Percentiles rank a stretch among this genome's conserved stretches.
Evolutionary conservation across 192 early-diverging fungal genomes (phyloP).

Genomic region (Gaertneriomyces semiglobifer): DNA sequence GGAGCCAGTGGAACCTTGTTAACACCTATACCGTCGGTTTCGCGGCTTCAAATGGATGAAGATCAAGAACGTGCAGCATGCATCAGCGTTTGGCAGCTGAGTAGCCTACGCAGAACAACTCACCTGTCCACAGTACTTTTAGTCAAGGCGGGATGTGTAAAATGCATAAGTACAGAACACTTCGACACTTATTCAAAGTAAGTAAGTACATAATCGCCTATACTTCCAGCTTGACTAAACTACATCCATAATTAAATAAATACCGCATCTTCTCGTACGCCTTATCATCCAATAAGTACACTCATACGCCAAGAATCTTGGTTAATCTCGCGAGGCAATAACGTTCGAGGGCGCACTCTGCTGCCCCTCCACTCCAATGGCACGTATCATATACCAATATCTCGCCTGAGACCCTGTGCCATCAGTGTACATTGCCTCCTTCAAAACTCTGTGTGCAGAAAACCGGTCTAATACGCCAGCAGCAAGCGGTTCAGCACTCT

Average conservation of each 20-base stretch:
- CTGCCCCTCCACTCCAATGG: conserved; percentile 17
- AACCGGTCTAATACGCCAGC: neutral
- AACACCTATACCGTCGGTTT: neutral
- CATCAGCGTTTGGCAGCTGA: neutral
- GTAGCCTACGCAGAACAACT: neutral
- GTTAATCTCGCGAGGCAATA: too few species aligned
- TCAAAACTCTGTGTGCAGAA: neutral
- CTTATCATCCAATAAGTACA: too few species aligned
- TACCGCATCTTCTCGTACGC: neutral
- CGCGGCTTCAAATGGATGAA: neutral
- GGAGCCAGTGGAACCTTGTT: too few species aligned
- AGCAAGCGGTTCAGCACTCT: neutral
- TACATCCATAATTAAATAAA: conserved; percentile 7
- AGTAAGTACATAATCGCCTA: neutral
- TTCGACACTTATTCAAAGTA: neutral
- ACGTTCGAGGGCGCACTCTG: neutral
- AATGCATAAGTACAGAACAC: neutral
- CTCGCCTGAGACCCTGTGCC: conserved; percentile 7
- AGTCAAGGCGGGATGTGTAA: too few species aligned
- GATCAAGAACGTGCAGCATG: neutral
- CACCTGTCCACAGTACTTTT: neutral
- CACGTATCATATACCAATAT: conserved; percentile 16
- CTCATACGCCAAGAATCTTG: too few species aligned
- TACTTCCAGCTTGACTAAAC: neutral
- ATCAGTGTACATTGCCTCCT: conserved; percentile 1